Evolutionary conservation across 2,329 filamentous ascomycete species (phyloP).

Genomic region (Phialophora expanda): DNA sequence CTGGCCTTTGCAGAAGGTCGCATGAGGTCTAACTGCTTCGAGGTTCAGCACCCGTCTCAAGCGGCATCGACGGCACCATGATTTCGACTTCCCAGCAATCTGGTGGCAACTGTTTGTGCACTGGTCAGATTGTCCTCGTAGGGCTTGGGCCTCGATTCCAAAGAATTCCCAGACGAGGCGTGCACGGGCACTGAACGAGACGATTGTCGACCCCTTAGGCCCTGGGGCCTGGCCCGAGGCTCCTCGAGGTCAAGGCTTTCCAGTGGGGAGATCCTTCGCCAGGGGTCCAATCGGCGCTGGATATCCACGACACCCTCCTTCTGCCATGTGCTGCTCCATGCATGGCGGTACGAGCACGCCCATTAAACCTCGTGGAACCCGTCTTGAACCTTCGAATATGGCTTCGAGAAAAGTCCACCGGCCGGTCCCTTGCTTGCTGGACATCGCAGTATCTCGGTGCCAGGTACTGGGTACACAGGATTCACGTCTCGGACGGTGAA

Average conservation of each 20-base stretch:
- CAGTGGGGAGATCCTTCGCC: background rate
- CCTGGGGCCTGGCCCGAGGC: background rate
- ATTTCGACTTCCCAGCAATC: background rate
- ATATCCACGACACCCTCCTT: background rate
- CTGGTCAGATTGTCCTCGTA: background rate
- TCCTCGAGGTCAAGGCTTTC: background rate
- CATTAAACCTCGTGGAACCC: conserved; percentile 5
- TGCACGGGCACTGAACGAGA: background rate
- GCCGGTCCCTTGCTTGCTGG: background rate
- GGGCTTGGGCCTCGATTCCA: background rate
- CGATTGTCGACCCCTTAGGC: too few relatives aligned
- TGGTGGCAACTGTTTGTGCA: background rate
- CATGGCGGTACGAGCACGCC: background rate
- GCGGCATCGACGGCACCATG: conserved; percentile 1
- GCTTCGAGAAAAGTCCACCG: conserved; percentile 27
- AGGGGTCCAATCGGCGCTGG: background rate
- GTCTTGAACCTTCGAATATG: background rate
- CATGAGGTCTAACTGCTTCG: conserved; percentile 5
- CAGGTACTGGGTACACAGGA: background rate
- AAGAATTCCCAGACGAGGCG: background rate
- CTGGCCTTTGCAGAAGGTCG: conserved; percentile 6
- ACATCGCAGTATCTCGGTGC: background rate
- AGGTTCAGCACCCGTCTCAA: background rate
- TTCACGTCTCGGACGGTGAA: background rate
- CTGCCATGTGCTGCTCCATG: conserved; percentile 1